Evolutionary conservation across 495 filamentous ascomycete genomes (phyloP).

Genomic region (Eremomyces bilateralis): DNA sequence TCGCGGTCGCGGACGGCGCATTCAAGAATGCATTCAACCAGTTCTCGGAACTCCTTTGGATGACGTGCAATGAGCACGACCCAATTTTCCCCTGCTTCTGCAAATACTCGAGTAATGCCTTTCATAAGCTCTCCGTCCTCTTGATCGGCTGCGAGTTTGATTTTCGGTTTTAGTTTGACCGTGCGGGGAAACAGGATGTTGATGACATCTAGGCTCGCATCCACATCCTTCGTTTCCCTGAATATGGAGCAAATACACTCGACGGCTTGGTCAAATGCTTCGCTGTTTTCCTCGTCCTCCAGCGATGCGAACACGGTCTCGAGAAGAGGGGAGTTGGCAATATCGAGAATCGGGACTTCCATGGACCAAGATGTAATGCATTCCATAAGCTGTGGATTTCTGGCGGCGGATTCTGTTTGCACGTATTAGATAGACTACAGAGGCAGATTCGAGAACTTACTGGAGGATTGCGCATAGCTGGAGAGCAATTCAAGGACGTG

Average conservation of each 20-base stretch:
- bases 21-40: constrained; percentile 80
- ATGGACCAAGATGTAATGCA: constrained; percentile 93
- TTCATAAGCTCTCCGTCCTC: constrained; percentile 80
- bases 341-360: constrained; percentile 63
- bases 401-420: constrained; percentile 37
- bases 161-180: constrained; percentile 56
- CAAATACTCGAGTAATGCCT: constrained; percentile 69
- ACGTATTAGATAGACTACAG: no score
- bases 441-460: constrained; percentile 26
- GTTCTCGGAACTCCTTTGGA: constrained; percentile 55
- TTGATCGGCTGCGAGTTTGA: constrained; percentile 46
- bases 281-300: constrained; percentile 31
- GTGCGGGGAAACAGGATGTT: constrained; percentile 67
- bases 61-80: constrained; percentile 70
- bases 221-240: constrained; percentile 80
- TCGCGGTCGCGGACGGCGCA: constrained; percentile 74
- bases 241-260: constrained; percentile 85
- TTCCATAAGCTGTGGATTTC: constrained; percentile 75
- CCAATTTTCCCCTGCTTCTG: constrained; percentile 90
- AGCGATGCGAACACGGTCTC: constrained; percentile 59
- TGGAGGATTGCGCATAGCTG: constrained; percentile 75
- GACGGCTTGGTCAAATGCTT: constrained; percentile 70
- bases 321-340: constrained; percentile 72
- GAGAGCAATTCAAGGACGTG: constrained; percentile 69
- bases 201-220: constrained; percentile 62